Percentiles rank a stretch among this genome's conserved stretches.
phyloP scores from a whole-genome alignment of 345 rosid genomes.

The Citrus australasica region DNA sequence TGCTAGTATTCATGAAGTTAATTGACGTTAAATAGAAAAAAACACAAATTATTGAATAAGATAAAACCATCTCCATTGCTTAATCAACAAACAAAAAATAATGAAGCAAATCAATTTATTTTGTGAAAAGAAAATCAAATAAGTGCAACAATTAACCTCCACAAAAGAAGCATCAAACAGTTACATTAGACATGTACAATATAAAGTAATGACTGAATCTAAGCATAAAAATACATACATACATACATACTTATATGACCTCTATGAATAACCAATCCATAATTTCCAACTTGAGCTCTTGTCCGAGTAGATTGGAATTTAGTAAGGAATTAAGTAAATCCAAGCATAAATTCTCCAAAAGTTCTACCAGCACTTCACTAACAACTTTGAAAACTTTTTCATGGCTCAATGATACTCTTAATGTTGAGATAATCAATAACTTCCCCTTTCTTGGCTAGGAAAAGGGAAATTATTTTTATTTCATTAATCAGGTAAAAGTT shows the following conservation, averaged over 20 bases:
- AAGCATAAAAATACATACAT: no score
- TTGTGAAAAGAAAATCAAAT: no score
- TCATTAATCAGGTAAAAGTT: slow-evolving; percentile 85
- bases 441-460: slow-evolving; percentile 48
- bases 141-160: no score
- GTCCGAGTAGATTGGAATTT: slow-evolving; percentile 48
- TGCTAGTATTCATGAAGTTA: no score
- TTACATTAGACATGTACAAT: no score
- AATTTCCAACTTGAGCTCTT: slow-evolving; percentile 52
- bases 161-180: background rate
- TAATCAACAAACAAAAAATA: no score
- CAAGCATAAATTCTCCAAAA: slow-evolving; percentile 58
- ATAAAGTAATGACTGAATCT: no score
- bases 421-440: slow-evolving; percentile 49
- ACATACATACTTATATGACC: background rate
- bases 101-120: no score
- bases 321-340: slow-evolving; percentile 56
- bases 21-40: no score
- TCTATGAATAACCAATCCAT: slow-evolving; percentile 56
- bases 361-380: slow-evolving; percentile 67
- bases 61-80: no score
- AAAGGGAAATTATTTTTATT: slow-evolving; percentile 60
- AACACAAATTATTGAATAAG: no score
- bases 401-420: slow-evolving; percentile 50
- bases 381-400: slow-evolving; percentile 45